These are phyloP conservation scores for Chlamydomonas eustigma DNA, from an alignment of 139 green algal species.

Conservation along the genomic window DNA sequence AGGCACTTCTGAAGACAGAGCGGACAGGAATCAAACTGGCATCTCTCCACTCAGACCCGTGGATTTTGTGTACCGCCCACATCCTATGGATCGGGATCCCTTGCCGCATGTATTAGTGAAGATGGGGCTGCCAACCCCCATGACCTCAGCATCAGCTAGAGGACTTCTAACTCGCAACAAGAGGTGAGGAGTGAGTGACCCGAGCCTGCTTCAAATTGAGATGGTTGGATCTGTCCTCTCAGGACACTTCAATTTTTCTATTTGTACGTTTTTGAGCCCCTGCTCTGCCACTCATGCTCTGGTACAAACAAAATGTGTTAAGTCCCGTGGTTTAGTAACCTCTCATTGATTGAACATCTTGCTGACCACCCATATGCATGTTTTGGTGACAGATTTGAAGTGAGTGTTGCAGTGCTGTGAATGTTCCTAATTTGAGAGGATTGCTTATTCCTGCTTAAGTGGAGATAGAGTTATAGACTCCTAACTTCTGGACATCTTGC, in stretches of 20 bases:
- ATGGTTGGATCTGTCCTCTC: not conserved
- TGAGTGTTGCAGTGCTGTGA: too few species aligned
- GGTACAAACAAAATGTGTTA: too few species aligned
- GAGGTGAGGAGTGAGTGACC: not conserved
- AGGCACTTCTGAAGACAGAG: not conserved
- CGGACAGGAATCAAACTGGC: not conserved
- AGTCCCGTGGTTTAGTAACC: too few species aligned
- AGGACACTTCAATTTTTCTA: not conserved
- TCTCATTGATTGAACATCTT: too few species aligned
- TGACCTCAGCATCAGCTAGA: not conserved
- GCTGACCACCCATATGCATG: too few species aligned
- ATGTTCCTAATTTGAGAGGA: not conserved
- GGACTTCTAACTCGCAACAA: not conserved
- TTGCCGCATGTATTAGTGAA: not conserved
- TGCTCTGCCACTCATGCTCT: too few species aligned
- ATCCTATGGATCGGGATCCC: not conserved
- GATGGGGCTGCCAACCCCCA: not conserved
- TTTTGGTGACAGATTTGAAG: too few species aligned
- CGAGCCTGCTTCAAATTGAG: not conserved
- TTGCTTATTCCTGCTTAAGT: not conserved
- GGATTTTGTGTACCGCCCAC: not conserved
- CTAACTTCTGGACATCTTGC: too few species aligned
- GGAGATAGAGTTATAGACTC: too few species aligned
- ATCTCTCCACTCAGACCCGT: not conserved
- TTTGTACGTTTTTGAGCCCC: too few species aligned